Base-by-base conservation (phyloP, 768 basidiomycete genomes). In the Vararia minispora region DNA sequence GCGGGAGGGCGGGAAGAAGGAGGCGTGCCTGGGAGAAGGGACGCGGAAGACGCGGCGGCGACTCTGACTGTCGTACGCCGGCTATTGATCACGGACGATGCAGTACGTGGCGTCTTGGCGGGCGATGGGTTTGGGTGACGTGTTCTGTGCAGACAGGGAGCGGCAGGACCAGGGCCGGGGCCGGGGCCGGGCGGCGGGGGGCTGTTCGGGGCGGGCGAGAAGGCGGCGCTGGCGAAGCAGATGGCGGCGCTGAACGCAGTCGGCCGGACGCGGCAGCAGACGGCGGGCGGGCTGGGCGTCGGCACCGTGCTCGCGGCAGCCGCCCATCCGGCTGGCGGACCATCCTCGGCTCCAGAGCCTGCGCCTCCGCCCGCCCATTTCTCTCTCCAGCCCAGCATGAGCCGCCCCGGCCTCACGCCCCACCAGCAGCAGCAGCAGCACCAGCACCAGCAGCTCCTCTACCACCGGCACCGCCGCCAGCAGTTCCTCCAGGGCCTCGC, bases 161-260 rank as follows among this genome's bases (percentile, higher is more conserved):
- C n/a, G n/a, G n/a, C n/a, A n/a, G n/a, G n/a, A n/a, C n/a, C n/a
- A n/a, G n/a, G n/a, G n/a, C n/a, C n/a, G n/a, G n/a, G n/a, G n/a
- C n/a, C n/a, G n/a, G n/a, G n/a, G n/a, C n/a, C n/a, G n/a, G n/a
- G n/a, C 41, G 16, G 28, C 35, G 37, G 45, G 40, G 36, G 44
- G 28, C 14, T 36, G 35, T 23, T 16, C 33, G 24, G 26, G 14
- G 26, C 29, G 22, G 14, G 34, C 13, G 25, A n/a, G 23, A 26
- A 32, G 11, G 20, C 33, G 6, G 39, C 24, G 7, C 39, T 74
- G 31, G 79, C 79, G 42, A 88, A 86, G 58, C 85, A 88, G 61
- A 81, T 86, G 73, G 79, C 81, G 22, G 79, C 79, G 8, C 72
- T 87, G 48, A 76, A 67, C 50, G 76, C 71, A 38, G 78, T 67